Percentiles rank a stretch among this genome's conserved stretches.
Conservation (phyloP, 768 basidiomycete genomes). For the Leccinum ochraceum region DNA sequence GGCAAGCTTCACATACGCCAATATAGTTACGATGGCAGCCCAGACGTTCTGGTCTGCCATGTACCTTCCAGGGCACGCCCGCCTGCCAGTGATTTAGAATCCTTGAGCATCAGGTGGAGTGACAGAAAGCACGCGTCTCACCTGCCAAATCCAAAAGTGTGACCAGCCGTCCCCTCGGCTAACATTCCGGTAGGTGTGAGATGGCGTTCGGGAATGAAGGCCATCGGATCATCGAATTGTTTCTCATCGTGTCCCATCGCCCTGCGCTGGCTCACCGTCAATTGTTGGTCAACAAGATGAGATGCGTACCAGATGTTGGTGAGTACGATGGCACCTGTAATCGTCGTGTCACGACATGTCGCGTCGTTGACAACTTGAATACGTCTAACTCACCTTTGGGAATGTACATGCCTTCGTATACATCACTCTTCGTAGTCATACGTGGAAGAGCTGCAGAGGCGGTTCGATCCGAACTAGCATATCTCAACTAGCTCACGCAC, state of each 20-base stretch:
- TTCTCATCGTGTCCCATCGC: conserved; percentile 50
- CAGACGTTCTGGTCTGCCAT: conserved; percentile 37
- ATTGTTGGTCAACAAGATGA: background rate
- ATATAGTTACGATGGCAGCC: conserved; percentile 33
- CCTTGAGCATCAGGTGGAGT: background rate
- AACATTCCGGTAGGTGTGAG: conserved; percentile 29
- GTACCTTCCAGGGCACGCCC: conserved; percentile 36
- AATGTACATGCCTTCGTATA: conserved; percentile 31
- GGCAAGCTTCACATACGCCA: conserved; percentile 29
- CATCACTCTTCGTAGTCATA: conserved; percentile 23
- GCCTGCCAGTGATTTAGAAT: conserved; percentile 10
- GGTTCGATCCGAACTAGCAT: background rate
- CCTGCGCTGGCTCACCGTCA: conserved; percentile 28
- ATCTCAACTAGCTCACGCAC: conserved; percentile 18
- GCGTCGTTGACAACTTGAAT: background rate
- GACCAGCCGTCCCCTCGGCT: background rate
- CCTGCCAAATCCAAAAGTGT: conserved; percentile 30
- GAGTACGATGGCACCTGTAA: conserved; percentile 23
- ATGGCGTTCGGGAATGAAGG: conserved; percentile 61
- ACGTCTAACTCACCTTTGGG: conserved; percentile 25
- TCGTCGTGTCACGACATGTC: background rate
- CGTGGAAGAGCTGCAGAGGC: conserved; percentile 23
- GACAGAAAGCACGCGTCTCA: conserved; percentile 6
- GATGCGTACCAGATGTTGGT: conserved; percentile 27
- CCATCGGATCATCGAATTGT: conserved; percentile 51